Evolutionary conservation across 139 green algal species (phyloP), one percentile per base, ranked within the genome.

Genomic region (Ettlia oleoabundans): DNA sequence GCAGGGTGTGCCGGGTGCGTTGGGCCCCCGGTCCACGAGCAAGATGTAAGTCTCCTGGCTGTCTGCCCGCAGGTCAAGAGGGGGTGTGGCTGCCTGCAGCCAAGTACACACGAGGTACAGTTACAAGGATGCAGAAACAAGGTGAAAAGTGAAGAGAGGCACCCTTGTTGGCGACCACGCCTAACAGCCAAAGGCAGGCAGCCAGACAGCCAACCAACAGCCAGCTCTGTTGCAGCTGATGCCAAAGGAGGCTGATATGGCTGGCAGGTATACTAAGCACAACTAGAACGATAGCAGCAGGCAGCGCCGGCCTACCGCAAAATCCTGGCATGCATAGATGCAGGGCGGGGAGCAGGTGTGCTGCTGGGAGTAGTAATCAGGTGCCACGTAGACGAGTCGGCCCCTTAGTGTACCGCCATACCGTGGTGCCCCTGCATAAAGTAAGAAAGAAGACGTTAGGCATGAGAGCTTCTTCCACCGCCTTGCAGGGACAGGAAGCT

Each of bases 391-490:
- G 5, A 92, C 73, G 4, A 92, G 76, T 5, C 83, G 81, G n/a
- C 83, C 88, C 41, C 90, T 84, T 10, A 96, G 69, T 2, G 72
- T 52, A 1, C 84, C 92, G 33, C 93, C 93, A 77, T 96, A 96
- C 35, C 89, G 86, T 0, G 91, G 88, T 7, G 86, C 58, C 26
- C 79, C 79, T 82, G 76, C 55, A 41, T 15, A 35, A 30, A 3
- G 43, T 32, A 33, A 2, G 33, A 65, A 43, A 53, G 53, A 4
- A 51, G 52, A 19, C 37, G 53, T 18, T 13, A 13, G 28, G 42
- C n/a, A 10, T 62, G 63, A n/a, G 63, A 28, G 30, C n/a, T n/a
- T n/a, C n/a, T n/a, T n/a, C n/a, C n/a, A n/a, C n/a, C n/a, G n/a
- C n/a, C n/a, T n/a, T n/a, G n/a, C n/a, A n/a, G n/a, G n/a, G n/a